Evolutionary conservation across 2,329 filamentous ascomycete genomes (phyloP), one percentile per base, ranked within the genome.

Genomic region (Ophiocordyceps polyrhachis-furcata): DNA sequence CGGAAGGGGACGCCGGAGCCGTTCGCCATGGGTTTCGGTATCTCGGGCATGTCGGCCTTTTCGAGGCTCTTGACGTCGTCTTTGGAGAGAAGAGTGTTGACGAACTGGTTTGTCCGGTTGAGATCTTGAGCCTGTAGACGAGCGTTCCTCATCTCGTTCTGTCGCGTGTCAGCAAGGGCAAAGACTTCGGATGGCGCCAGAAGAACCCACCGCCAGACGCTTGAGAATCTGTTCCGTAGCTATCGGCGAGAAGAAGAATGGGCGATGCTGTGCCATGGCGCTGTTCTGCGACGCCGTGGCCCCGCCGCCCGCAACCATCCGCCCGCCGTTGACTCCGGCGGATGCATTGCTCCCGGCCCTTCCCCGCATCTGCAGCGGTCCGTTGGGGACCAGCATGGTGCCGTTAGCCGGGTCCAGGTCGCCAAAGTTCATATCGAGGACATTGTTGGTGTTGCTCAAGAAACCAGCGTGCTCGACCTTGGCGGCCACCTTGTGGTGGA

Each of bases 401-500:
- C 76, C 77, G 49, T 84, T 83, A 21, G 83, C 76, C 4, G 85
- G 83, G 57, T 95, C 87, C 28, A 96, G 69, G 55, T 96, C 89
- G 42, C 86, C 86, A 65, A 94, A 93, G 55, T 82, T 93, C 66
- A 95, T 79, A 56, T 94, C 87, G 53, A 93, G 63, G 42, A 88
- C 74, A 56, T 83, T 93, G 53, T 74, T 83, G 9, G 78, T 74
- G 12, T 80, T 74, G 41, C 74, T 79, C 50, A 88, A 75, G 50
- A 89, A 81, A 7, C 91, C 91, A 37, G 91, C 87, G 64, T 95
- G 86, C 60, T 98, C 91, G 46, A 98, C 87, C 59, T 93, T 93
- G 46, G 91, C 88, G 19, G 89, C 88, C 42, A 98, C 91, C 59
- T 98, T 98, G 67, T 96, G 91, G 58, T 98, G 91, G 14, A 98